A percentile compares a stretch with the other conserved stretches of the same genome.
Evolutionary conservation across 768 basidiomycete species (phyloP).

Genomic region (Exsudoporus frostii): DNA sequence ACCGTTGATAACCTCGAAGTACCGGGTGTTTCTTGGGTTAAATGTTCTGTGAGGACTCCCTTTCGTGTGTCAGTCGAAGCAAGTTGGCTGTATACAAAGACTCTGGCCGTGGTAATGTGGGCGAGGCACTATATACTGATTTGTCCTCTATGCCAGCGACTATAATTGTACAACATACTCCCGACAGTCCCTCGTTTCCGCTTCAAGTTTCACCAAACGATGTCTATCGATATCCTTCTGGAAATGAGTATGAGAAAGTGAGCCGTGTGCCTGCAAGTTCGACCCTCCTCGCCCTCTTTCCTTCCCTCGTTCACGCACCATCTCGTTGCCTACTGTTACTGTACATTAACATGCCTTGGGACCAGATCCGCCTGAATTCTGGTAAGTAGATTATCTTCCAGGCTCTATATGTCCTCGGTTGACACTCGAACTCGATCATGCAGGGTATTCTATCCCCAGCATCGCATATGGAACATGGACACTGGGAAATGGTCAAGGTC

Average conservation of each 20-base stretch:
- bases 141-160: neutral
- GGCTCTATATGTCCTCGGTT: neutral
- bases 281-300: neutral
- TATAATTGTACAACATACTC: neutral
- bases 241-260: neutral
- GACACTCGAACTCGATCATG: neutral
- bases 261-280: neutral
- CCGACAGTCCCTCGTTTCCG: neutral
- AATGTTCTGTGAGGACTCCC: neutral
- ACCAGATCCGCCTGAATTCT: constrained; percentile 55
- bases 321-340: neutral
- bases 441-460: constrained; percentile 44
- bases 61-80: neutral
- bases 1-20: neutral
- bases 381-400: constrained; percentile 34
- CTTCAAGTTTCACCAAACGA: neutral
- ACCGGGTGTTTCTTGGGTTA: neutral
- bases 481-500: constrained; percentile 52
- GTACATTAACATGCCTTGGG: constrained; percentile 52
- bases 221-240: neutral
- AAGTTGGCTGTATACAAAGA: neutral
- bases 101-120: neutral
- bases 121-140: neutral
- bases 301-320: neutral
- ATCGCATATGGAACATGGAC: constrained; percentile 68